A percentile compares a stretch with the other conserved stretches of the same genome.
Conservation (phyloP, 1,284 basidiomycete species). For the Xanthoconium separans region DNA sequence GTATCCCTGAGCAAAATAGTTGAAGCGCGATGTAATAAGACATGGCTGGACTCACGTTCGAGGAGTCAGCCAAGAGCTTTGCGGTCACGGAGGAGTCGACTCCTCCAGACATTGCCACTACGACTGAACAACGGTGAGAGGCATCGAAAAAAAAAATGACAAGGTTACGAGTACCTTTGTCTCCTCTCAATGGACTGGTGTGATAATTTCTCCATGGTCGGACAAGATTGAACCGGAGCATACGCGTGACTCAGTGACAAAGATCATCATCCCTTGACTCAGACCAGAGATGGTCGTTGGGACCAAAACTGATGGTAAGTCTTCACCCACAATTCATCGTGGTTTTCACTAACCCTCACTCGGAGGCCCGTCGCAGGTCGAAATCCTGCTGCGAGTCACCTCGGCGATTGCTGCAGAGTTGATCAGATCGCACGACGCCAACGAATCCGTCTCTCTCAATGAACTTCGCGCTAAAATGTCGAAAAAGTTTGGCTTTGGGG, state of each 20-base stretch:
- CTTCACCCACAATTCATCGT: not conserved
- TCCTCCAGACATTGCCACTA: conserved; percentile 94
- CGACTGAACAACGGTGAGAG: conserved; percentile 48
- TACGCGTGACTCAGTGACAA: conserved; percentile 8
- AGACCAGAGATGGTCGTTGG: conserved; percentile 40
- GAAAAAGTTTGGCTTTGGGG: conserved; percentile 86
- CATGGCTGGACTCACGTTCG: conserved; percentile 41
- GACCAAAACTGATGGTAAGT: conserved; percentile 40
- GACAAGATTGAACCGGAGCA: conserved; percentile 19
- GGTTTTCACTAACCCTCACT: not conserved
- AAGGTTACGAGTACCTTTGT: conserved; percentile 22
- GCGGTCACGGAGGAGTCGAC: conserved; percentile 92
- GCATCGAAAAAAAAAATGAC: not conserved
- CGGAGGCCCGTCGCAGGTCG: conserved; percentile 82
- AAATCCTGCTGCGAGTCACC: conserved; percentile 87
- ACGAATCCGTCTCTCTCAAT: conserved; percentile 81
- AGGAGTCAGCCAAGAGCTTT: conserved; percentile 59
- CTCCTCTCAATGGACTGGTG: conserved; percentile 23
- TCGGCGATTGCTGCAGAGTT: conserved; percentile 95
- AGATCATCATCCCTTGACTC: not conserved
- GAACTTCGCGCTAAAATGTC: conserved; percentile 85
- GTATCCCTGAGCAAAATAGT: conserved; percentile 53
- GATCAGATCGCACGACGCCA: conserved; percentile 84
- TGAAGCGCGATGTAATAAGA: not conserved
- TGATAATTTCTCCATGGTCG: conserved; percentile 15